A percentile compares a stretch with the other conserved stretches of the same genome.
Evolutionary conservation across 257 asterid species (phyloP).

Genomic region (Solanum tarijense): DNA sequence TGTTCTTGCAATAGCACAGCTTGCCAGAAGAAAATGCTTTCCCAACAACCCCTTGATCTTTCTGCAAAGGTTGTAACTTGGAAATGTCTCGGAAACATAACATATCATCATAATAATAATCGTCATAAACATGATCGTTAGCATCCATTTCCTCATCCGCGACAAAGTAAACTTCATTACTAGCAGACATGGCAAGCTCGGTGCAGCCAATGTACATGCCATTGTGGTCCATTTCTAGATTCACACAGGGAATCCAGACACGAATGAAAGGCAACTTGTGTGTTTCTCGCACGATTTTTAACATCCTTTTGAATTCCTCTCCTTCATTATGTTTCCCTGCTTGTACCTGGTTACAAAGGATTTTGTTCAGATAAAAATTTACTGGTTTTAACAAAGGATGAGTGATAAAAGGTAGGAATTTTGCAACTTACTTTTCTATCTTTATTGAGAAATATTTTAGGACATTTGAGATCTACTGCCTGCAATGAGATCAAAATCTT

Average conservation of each 20-base stretch:
- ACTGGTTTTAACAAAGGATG: not conserved
- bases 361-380: conserved; percentile 17
- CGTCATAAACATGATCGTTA: not conserved
- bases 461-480: conserved; percentile 87
- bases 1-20: conserved; percentile 55
- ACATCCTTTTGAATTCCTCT: conserved; percentile 62
- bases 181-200: conserved; percentile 72
- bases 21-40: conserved; percentile 52
- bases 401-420: not conserved
- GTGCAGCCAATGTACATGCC: conserved; percentile 86
- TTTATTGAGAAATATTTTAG: conserved; percentile 64
- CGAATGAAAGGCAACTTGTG: conserved; percentile 83
- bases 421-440: conserved; percentile 44
- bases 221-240: conserved; percentile 69
- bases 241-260: conserved; percentile 90
- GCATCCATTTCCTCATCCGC: conserved; percentile 44
- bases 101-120: conserved; percentile 16
- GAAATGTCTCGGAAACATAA: conserved; percentile 90
- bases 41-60: conserved; percentile 89
- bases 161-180: conserved; percentile 64
- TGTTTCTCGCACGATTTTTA: conserved; percentile 68
- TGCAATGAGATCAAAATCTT: conserved; percentile 33
- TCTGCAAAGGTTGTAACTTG: conserved; percentile 74
- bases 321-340: conserved; percentile 66
- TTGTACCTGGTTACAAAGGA: conserved; percentile 36